These are phyloP conservation scores for Sabuloglossum arenarium DNA, from an alignment of 495 filamentous ascomycete species.

Conservation along the genomic window DNA sequence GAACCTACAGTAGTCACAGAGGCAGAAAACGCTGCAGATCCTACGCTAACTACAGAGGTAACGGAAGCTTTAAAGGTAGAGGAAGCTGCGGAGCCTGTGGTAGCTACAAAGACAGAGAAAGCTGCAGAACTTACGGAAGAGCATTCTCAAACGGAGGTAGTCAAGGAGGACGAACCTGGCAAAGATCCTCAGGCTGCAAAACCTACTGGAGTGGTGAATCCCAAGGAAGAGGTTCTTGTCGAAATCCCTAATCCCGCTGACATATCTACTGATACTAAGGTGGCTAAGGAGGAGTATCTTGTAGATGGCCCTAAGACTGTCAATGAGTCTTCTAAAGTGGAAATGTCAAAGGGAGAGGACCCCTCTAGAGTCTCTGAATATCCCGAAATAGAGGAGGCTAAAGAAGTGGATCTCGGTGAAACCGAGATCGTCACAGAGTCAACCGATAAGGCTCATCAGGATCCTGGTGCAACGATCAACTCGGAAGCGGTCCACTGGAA, in stretches of 20 bases:
- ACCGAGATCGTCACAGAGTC: constrained; percentile 56
- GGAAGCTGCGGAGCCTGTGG: not conserved
- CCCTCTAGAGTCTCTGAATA: not conserved
- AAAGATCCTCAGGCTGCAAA: not conserved
- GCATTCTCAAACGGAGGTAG: not conserved
- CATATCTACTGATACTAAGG: not conserved
- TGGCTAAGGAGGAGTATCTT: not conserved
- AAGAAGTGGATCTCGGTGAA: not conserved
- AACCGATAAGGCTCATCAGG: constrained; percentile 35
- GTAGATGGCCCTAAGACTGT: constrained; percentile 29
- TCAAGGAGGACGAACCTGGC: not conserved
- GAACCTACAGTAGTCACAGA: not conserved
- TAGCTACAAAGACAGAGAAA: not conserved
- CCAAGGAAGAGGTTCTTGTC: not conserved
- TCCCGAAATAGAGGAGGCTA: not conserved
- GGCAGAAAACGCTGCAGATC: not conserved
- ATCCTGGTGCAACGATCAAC: constrained; percentile 52
- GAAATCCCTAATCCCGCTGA: not conserved
- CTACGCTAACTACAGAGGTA: not conserved
- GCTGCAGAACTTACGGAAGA: not conserved
- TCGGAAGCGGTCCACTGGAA: constrained; percentile 54
- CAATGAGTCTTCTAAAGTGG: not conserved
- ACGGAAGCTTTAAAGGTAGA: too few species aligned
- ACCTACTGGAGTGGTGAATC: not conserved
- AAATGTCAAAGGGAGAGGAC: not conserved